Evolutionary conservation across 2,329 filamentous ascomycete genomes (phyloP).

Genomic region (Beauveria brongniartii): DNA sequence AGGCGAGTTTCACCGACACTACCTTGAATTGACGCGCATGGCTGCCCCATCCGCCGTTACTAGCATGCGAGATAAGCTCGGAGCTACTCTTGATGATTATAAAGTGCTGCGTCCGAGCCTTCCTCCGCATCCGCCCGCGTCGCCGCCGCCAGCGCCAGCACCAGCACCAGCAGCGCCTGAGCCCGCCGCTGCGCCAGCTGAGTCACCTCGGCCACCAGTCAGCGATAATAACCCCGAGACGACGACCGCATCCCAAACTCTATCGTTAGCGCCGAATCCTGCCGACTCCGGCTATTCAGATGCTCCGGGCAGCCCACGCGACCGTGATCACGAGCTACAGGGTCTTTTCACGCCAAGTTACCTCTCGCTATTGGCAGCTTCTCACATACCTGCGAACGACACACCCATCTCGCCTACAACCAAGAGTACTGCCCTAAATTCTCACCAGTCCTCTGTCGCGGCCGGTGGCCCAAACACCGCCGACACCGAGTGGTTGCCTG

Average conservation of each 20-base stretch:
- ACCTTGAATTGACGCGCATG: slow-evolving; percentile 40
- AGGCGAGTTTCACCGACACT: slow-evolving; percentile 48
- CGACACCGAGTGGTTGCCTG: slow-evolving; percentile 10
- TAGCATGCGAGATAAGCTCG: slow-evolving; percentile 39
- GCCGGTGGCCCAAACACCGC: not conserved
- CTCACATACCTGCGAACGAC: slow-evolving; percentile 11
- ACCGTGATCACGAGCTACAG: slow-evolving; percentile 51
- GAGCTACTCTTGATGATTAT: slow-evolving; percentile 33
- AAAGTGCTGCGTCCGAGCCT: slow-evolving; percentile 28
- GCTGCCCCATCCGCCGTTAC: slow-evolving; percentile 38
- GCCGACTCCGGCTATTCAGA: slow-evolving; percentile 21
- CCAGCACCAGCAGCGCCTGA: not conserved
- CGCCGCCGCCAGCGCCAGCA: not conserved
- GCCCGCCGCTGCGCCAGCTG: slow-evolving; percentile 17
- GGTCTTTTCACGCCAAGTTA: slow-evolving; percentile 57
- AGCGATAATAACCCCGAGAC: slow-evolving; percentile 18
- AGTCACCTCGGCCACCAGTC: slow-evolving; percentile 25
- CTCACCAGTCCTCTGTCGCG: not conserved
- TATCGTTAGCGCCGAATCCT: slow-evolving; percentile 18
- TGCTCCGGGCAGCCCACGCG: slow-evolving; percentile 37
- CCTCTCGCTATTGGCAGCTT: slow-evolving; percentile 48
- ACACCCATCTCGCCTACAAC: slow-evolving; percentile 12
- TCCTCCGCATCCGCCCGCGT: slow-evolving; percentile 13
- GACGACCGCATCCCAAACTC: slow-evolving; percentile 23
- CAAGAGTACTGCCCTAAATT: slow-evolving; percentile 1